Conservation (phyloP, 495 filamentous ascomycete genomes). For the Talaromyces stipitatus region DNA sequence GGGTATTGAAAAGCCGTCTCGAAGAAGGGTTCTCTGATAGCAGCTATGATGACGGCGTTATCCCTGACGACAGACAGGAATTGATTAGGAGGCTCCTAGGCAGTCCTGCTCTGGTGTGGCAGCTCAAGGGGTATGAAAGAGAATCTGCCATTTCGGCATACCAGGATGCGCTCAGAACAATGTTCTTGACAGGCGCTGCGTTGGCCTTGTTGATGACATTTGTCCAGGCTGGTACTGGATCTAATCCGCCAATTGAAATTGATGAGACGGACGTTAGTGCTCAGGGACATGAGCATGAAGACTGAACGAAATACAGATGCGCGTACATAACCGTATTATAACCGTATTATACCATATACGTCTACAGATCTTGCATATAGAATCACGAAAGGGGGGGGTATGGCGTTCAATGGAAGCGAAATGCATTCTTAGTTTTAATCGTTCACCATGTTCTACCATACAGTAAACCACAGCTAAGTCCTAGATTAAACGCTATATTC, state of each 20-base stretch:
- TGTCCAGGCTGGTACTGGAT: slow-evolving; percentile 63
- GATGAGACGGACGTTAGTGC: background rate
- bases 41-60: slow-evolving; percentile 17
- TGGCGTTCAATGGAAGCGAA: background rate
- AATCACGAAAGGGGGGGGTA: background rate
- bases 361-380: background rate
- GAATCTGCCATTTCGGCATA: slow-evolving; percentile 57
- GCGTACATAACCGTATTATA: too few species aligned
- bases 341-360: background rate
- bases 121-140: slow-evolving; percentile 44
- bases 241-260: slow-evolving; percentile 28
- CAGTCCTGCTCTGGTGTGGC: slow-evolving; percentile 54
- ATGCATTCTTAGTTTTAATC: too few species aligned
- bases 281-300: background rate
- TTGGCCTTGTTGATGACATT: slow-evolving; percentile 46
- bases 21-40: slow-evolving; percentile 49
- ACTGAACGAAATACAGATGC: background rate
- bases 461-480: background rate
- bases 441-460: background rate
- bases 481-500: too few species aligned
- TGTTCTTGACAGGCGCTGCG: slow-evolving; percentile 51
- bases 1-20: slow-evolving; percentile 48
- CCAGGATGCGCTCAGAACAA: slow-evolving; percentile 43
- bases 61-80: slow-evolving; percentile 20
- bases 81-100: slow-evolving; percentile 59